phyloP scores from a whole-genome alignment of 805 yeast genomes.

The Candida railenensis region DNA sequence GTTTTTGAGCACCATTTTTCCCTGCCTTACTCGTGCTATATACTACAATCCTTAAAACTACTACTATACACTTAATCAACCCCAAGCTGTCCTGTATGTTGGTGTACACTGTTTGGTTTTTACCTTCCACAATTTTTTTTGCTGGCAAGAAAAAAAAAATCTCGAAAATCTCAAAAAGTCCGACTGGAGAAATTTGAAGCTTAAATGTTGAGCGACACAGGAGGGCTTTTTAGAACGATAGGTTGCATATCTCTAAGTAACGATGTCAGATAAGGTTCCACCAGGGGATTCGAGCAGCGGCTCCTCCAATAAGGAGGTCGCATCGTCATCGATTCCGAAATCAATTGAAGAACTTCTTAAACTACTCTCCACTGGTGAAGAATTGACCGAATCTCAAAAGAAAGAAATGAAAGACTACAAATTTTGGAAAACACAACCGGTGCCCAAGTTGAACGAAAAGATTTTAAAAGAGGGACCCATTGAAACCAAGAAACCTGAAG shows the following conservation, averaged over 20 bases:
- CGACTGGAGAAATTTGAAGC: too few relatives aligned
- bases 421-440: conserved; percentile 99
- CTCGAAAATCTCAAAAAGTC: too few relatives aligned
- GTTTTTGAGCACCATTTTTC: conserved; percentile 40
- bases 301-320: background rate
- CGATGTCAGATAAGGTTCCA: conserved; percentile 12
- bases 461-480: conserved; percentile 78
- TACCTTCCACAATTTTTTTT: too few relatives aligned
- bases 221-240: too few relatives aligned
- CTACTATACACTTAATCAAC: too few relatives aligned
- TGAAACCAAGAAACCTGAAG: conserved; percentile 68
- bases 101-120: too few relatives aligned
- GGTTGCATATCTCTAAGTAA: too few relatives aligned
- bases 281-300: background rate
- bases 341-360: conserved; percentile 60
- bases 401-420: conserved; percentile 85
- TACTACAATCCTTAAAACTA: too few relatives aligned
- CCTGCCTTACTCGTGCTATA: too few relatives aligned
- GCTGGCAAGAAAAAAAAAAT: too few relatives aligned
- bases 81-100: too few relatives aligned
- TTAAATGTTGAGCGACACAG: too few relatives aligned
- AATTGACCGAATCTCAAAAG: conserved; percentile 55
- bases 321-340: conserved; percentile 16
- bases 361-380: conserved; percentile 52
- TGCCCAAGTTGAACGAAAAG: conserved; percentile 69